Percentiles rank a stretch among this genome's conserved stretches.
phyloP scores from a whole-genome alignment of 257 asterid genomes.

The Nicotiana attenuata region DNA sequence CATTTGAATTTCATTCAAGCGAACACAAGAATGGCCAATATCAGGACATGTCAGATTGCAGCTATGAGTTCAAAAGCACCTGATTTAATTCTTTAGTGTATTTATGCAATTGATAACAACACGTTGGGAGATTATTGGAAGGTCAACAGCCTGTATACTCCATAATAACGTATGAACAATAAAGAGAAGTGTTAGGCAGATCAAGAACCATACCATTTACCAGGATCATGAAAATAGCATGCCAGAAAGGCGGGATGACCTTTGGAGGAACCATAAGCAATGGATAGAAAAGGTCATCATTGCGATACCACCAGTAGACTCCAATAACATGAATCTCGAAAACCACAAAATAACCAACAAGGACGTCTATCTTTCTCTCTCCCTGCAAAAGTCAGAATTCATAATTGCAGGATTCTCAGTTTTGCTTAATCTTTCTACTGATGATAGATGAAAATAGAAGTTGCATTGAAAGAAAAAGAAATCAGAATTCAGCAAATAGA shows the following conservation, averaged over 20 bases:
- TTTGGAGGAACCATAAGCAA: conserved; percentile 80
- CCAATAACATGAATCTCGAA: conserved; percentile 62
- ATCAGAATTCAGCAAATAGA: conserved; percentile 11
- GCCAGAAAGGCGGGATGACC: conserved; percentile 90
- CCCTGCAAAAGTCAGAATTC: conserved; percentile 52
- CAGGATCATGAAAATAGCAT: conserved; percentile 67
- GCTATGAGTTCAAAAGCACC: no score
- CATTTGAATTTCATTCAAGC: no score
- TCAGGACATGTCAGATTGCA: no score
- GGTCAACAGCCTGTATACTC: neutral
- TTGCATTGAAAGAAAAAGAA: conserved; percentile 3
- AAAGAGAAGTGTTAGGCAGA: conserved; percentile 11
- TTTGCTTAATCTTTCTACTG: neutral
- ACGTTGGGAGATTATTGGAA: no score
- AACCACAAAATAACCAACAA: conserved; percentile 47
- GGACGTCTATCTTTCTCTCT: conserved; percentile 66
- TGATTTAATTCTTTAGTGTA: no score
- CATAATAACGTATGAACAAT: neutral
- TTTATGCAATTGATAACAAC: no score
- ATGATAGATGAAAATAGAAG: neutral
- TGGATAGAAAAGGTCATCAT: conserved; percentile 61
- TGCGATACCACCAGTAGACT: conserved; percentile 76
- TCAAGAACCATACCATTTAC: conserved; percentile 58
- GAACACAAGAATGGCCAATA: no score
- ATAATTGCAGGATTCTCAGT: neutral